Base-by-base conservation (phyloP, 1,284 basidiomycete genomes). In the Ustilago trichophora region DNA sequence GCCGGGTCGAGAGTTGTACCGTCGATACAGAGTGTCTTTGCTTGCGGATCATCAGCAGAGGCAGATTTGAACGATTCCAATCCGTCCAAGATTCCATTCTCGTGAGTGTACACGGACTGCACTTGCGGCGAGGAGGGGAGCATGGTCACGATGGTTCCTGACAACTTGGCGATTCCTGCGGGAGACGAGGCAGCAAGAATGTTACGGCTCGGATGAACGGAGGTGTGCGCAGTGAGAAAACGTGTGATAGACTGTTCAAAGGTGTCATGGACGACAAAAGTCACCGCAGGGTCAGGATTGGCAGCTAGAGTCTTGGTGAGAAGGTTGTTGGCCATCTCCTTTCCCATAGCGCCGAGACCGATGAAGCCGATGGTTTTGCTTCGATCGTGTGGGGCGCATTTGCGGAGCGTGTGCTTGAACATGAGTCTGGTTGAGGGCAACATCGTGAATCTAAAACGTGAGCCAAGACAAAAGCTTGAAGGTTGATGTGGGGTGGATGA, bases 91-190 rank as follows among this genome's bases (percentile, higher is more conserved):
- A 77, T 72, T 0, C 88, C 88, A 26, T 83, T 83, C 38, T 81
- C 75, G 35, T 85, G 83, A 21, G 84, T 81, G 77, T 92, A 93
- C 9, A 92, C 91, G 47, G 84, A 81, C 37, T 86, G 83, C 40
- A 93, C 91, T 62, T 93, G 88, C 0, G 90, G 89, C 4, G 91
- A 91, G 1, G 91, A 92, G 0, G 91, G 92, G 6, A 93, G 85
- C 91, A 93, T 92, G 15, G 91, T 92, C 50, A 93, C 82, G 38
- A 93, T 85, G 9, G 87, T 89, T 33, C 85, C 83, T 13, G 90
- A 89, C 4, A 71, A 51, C n/a, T 69, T 70, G 0, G 82, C 82
- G 22, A 84, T 83, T 1, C 84, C 84, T 0, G 80, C 80, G 3
- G 82, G 82, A 0, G 73, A 74, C 6, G 67, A 74, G 15, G 77